Percentiles rank a stretch among this genome's conserved stretches.
Evolutionary conservation across 2,329 filamentous ascomycete genomes (phyloP).

Genomic region (Neocatenulostroma microsporum): DNA sequence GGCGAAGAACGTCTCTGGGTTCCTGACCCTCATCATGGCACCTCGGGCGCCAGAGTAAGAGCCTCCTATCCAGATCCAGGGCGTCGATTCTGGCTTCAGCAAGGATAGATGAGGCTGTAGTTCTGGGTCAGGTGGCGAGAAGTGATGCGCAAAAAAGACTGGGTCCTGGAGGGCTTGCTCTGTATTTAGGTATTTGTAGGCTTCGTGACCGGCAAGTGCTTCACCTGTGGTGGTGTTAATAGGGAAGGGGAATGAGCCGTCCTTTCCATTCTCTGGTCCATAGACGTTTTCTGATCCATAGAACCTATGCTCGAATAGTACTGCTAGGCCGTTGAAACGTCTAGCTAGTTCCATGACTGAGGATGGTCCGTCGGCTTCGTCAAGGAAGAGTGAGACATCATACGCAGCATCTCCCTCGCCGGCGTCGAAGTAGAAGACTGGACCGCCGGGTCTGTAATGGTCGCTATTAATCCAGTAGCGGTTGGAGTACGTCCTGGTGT

Average conservation of each 20-base stretch:
- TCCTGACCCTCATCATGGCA: constrained; percentile 15
- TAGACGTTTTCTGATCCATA: too few relatives aligned
- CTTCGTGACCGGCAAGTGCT: constrained; percentile 12
- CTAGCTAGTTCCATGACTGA: constrained; percentile 11
- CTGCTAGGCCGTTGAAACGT: constrained; percentile 14
- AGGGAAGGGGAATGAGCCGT: constrained; percentile 11
- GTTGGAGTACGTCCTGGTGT: constrained; percentile 13
- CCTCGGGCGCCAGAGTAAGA: constrained; percentile 17
- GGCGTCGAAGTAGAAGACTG: constrained; percentile 17
- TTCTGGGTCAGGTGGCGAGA: constrained; percentile 12
- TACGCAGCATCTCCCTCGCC: constrained; percentile 15
- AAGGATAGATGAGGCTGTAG: constrained; percentile 7
- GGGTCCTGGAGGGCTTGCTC: constrained; percentile 20
- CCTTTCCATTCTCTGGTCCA: too few relatives aligned
- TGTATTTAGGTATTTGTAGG: constrained; percentile 16
- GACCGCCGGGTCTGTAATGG: constrained; percentile 14
- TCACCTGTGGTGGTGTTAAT: constrained; percentile 9
- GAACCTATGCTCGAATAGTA: constrained; percentile 18
- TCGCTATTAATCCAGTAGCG: constrained; percentile 12
- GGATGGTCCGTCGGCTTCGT: constrained; percentile 10
- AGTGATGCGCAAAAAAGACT: constrained; percentile 18
- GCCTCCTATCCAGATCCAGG: constrained; percentile 19
- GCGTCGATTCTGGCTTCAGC: constrained; percentile 11
- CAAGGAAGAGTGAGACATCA: constrained; percentile 11
- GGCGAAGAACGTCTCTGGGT: constrained; percentile 18